Conservation (phyloP, 495 filamentous ascomycete species). For the Trichoderma gamsii region DNA sequence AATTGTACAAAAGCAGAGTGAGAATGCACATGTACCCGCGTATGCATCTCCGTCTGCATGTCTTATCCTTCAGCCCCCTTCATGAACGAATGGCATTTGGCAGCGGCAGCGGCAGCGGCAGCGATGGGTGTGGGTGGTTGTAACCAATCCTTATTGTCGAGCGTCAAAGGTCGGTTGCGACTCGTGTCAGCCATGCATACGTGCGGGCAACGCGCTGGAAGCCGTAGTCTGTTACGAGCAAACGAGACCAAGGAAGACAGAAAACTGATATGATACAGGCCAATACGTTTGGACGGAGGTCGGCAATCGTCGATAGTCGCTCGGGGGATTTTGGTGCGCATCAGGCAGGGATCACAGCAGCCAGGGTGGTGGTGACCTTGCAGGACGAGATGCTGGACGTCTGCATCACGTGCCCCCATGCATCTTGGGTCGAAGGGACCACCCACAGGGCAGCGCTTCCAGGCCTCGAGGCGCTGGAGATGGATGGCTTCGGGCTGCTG, state of each 20-base stretch:
- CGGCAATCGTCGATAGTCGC: slow-evolving; percentile 1
- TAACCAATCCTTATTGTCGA: not conserved
- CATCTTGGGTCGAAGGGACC: not conserved
- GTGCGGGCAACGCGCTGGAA: not conserved
- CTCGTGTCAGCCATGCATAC: slow-evolving; percentile 10
- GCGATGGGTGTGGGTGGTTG: not conserved
- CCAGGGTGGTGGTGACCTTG: not conserved
- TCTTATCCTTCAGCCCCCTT: not conserved
- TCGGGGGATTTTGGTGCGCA: not conserved
- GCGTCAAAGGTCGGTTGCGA: not conserved
- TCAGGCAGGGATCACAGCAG: slow-evolving; percentile 1
- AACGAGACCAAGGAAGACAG: not conserved
- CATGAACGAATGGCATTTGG: not conserved
- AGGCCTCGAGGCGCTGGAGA: not conserved
- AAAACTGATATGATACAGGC: slow-evolving; percentile 1
- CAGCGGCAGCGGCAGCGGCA: slow-evolving; percentile 4
- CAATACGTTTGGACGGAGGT: not conserved
- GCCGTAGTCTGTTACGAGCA: not conserved
- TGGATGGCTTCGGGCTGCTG: not conserved
- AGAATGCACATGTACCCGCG: not conserved
- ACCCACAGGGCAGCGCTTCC: not conserved
- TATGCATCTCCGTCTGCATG: not conserved
- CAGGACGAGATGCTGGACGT: not conserved
- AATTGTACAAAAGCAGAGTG: not conserved
- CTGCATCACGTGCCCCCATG: not conserved